A percentile compares a stretch with the other conserved stretches of the same genome.
phyloP scores from a whole-genome alignment of 345 rosid genomes.

The Citrus cavaleriei region DNA sequence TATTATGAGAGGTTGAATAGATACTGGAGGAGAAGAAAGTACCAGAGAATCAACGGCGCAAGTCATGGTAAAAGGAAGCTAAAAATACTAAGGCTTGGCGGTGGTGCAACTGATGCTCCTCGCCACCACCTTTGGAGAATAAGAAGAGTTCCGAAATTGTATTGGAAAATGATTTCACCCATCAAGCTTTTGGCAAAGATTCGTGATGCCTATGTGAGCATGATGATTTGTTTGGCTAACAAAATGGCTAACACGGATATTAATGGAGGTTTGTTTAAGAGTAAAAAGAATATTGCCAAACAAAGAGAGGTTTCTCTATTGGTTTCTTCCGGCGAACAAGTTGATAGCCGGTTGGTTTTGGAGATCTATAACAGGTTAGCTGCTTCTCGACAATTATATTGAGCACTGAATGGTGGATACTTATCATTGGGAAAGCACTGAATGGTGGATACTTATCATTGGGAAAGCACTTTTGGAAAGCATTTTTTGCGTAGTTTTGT shows the following conservation, averaged over 20 bases:
- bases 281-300: conserved; percentile 21
- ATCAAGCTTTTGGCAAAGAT: conserved; percentile 26
- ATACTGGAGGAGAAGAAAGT: conserved; percentile 36
- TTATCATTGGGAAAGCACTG: not conserved
- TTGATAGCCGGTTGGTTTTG: conserved; percentile 24
- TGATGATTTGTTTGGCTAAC: conserved; percentile 25
- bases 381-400: conserved; percentile 21
- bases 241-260: conserved; percentile 18
- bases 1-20: conserved; percentile 34
- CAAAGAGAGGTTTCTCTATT: conserved; percentile 1
- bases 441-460: not conserved
- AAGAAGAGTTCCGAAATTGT: not conserved
- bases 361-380: conserved; percentile 35
- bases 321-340: conserved; percentile 29
- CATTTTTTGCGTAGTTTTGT: not conserved
- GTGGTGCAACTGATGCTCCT: not conserved
- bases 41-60: conserved; percentile 23
- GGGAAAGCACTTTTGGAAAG: not conserved
- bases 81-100: conserved; percentile 31
- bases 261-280: conserved; percentile 11
- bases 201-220: conserved; percentile 28
- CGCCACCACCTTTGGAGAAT: not conserved
- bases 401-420: not conserved
- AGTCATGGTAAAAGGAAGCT: conserved; percentile 18
- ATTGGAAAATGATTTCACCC: conserved; percentile 21